These are phyloP conservation scores for Aspergillus incahuasiensis DNA, from an alignment of 495 filamentous ascomycete species.

Conservation along the genomic window DNA sequence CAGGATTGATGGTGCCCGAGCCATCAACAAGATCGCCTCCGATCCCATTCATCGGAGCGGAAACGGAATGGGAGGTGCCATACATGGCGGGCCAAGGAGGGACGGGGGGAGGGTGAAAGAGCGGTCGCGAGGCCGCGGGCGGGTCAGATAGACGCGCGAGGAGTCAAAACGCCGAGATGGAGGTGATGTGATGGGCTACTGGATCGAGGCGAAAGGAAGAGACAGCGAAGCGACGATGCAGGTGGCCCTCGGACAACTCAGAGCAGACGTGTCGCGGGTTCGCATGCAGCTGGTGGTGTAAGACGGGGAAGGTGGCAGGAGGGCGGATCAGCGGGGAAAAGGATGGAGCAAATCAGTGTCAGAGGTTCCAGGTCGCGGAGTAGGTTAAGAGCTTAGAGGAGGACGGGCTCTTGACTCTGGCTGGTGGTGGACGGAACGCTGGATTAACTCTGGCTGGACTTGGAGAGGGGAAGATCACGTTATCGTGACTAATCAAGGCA, in stretches of 20 bases:
- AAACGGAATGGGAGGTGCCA: constrained; percentile 46
- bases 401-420: neutral
- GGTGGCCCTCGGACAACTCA: constrained; percentile 21
- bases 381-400: constrained; percentile 6
- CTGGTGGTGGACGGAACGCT: constrained; percentile 7
- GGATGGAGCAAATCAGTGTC: constrained; percentile 22
- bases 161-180: constrained; percentile 17
- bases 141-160: constrained; percentile 34
- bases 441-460: constrained; percentile 3
- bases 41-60: constrained; percentile 56
- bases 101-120: constrained; percentile 30
- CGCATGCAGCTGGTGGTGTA: constrained; percentile 20
- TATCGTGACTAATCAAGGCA: constrained; percentile 12
- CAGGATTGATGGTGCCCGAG: constrained; percentile 77
- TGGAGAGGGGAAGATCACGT: constrained; percentile 16
- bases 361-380: constrained; percentile 15
- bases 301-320: constrained; percentile 21
- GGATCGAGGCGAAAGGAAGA: constrained; percentile 24
- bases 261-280: constrained; percentile 20
- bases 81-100: constrained; percentile 50
- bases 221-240: constrained; percentile 16
- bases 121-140: constrained; percentile 27
- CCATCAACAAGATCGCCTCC: constrained; percentile 63
- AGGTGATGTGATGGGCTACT: constrained; percentile 19
- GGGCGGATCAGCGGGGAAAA: constrained; percentile 25